Percentiles rank a stretch among this genome's conserved stretches.
Evolutionary conservation across 257 asterid genomes (phyloP).

Genomic region (Leonotis leonurus): DNA sequence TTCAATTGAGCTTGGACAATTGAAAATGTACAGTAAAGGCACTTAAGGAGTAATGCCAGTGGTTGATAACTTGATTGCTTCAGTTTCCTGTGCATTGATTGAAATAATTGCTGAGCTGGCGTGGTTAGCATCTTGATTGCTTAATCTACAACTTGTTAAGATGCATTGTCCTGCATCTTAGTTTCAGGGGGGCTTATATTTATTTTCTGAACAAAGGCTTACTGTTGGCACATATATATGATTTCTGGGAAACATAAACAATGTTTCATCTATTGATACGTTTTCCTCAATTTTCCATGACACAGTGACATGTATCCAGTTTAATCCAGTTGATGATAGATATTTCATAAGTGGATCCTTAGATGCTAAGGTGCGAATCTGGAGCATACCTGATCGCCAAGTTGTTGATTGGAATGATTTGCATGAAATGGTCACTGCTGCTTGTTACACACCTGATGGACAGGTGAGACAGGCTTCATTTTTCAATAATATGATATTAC

Average conservation of each 20-base stretch:
- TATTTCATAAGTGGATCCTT: constrained; percentile 98
- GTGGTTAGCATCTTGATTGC: background rate
- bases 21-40: background rate
- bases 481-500: constrained; percentile 13
- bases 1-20: background rate
- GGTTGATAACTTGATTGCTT: constrained; percentile 9
- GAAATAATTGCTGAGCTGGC: background rate
- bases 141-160: background rate
- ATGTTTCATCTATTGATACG: constrained; percentile 22
- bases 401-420: constrained; percentile 98
- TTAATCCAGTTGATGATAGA: constrained; percentile 93
- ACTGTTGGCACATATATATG: constrained; percentile 10
- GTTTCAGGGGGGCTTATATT: background rate
- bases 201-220: no score
- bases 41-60: background rate
- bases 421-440: constrained; percentile 99
- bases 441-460: constrained; percentile 98
- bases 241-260: background rate
- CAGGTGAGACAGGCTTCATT: constrained; percentile 47
- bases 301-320: constrained; percentile 98
- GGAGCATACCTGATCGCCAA: constrained; percentile 93
- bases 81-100: constrained; percentile 5
- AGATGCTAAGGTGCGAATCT: constrained; percentile 96
- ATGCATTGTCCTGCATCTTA: background rate
- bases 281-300: constrained; percentile 27